A percentile compares a stretch with the other conserved stretches of the same genome.
These are phyloP conservation scores for Linaria vulgaris DNA, from an alignment of 257 asterid species.

Conservation along the genomic window DNA sequence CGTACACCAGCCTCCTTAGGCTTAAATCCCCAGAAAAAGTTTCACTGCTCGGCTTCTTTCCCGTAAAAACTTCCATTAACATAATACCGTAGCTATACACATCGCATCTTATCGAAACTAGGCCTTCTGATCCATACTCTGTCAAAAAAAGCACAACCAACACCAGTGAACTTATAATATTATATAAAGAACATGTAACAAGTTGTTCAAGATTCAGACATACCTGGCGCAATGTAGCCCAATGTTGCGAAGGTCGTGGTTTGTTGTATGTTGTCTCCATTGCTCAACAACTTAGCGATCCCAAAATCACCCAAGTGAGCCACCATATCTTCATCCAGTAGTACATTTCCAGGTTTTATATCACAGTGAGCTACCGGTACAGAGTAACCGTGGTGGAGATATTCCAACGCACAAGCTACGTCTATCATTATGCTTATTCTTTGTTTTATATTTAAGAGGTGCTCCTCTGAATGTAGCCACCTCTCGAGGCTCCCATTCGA, in stretches of 20 bases:
- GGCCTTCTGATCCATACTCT: conserved; percentile 32
- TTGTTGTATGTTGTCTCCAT: conserved; percentile 9
- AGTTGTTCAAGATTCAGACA: neutral
- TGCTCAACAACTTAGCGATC: conserved; percentile 21
- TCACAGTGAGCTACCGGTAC: conserved; percentile 25
- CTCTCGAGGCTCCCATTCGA: conserved; percentile 31
- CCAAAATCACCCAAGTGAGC: conserved; percentile 29
- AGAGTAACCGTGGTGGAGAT: conserved; percentile 31
- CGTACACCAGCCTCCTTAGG: conserved; percentile 25
- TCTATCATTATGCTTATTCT: conserved; percentile 26
- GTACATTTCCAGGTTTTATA: conserved; percentile 29
- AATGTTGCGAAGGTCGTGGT: conserved; percentile 24
- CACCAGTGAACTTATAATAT: neutral
- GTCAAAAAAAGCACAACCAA: neutral
- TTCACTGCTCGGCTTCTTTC: conserved; percentile 16
- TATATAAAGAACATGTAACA: rapidly evolving
- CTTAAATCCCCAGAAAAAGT: conserved; percentile 18
- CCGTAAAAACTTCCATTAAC: conserved; percentile 34
- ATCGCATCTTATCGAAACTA: conserved; percentile 28
- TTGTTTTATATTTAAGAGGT: conserved; percentile 18
- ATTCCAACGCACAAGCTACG: conserved; percentile 25
- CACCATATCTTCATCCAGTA: conserved; percentile 23
- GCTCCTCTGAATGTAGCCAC: conserved; percentile 25
- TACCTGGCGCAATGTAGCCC: conserved; percentile 31
- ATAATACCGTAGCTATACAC: conserved; percentile 27